These are phyloP conservation scores for Podospora bellae-mahoneyi DNA, from an alignment of 495 filamentous ascomycete genomes.

Conservation along the genomic window DNA sequence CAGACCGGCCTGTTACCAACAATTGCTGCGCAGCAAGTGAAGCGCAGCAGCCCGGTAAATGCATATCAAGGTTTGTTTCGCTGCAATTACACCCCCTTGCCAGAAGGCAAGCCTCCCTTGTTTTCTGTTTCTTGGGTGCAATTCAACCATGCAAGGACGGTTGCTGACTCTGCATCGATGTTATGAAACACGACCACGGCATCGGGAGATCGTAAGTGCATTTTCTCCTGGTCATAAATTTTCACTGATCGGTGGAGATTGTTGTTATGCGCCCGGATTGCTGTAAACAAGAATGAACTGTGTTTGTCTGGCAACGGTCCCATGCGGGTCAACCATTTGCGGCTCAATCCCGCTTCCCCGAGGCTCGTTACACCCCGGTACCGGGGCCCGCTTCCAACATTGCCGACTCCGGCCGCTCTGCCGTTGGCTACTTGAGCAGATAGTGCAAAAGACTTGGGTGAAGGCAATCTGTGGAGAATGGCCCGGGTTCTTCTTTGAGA, in stretches of 20 bases:
- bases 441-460: not conserved
- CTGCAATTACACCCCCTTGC: not conserved
- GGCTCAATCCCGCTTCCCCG: not conserved
- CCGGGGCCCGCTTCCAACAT: not conserved
- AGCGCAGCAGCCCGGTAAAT: not conserved
- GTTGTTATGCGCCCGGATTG: too few relatives aligned
- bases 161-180: not conserved
- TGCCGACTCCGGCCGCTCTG: not conserved
- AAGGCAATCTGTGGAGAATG: not conserved
- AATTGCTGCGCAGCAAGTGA: not conserved
- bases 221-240: not conserved
- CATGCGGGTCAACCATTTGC: not conserved
- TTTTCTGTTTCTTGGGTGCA: not conserved
- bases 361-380: not conserved
- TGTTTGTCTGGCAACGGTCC: too few relatives aligned
- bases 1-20: not conserved
- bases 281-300: too few relatives aligned
- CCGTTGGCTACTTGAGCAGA: too few relatives aligned
- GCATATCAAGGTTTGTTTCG: not conserved
- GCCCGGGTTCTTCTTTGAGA: not conserved
- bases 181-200: not conserved
- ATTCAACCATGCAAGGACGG: slow-evolving; percentile 1
- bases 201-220: not conserved
- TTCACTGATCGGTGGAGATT: too few relatives aligned
- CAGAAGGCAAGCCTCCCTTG: not conserved